phyloP scores from a whole-genome alignment of 2,329 filamentous ascomycete genomes.

The Domatiomyces catenatus region DNA sequence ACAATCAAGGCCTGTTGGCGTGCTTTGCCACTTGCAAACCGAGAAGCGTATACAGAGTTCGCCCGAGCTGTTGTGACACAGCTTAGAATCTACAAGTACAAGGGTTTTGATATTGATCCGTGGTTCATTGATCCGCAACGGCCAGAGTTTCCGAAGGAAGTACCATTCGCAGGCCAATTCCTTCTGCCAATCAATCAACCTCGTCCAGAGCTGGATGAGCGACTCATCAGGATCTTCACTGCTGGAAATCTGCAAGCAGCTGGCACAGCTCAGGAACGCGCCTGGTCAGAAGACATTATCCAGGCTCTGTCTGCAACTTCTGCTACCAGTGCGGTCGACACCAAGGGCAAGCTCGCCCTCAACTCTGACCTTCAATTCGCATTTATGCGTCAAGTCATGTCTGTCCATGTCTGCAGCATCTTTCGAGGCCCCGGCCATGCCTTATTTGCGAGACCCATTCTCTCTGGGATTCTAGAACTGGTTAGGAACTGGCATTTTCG shows the following conservation, averaged over 20 bases:
- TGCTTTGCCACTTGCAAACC: not conserved
- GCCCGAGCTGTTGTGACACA: constrained; percentile 7
- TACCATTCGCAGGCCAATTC: constrained; percentile 7
- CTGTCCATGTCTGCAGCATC: constrained; percentile 7
- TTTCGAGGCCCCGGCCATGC: not conserved
- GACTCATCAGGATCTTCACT: not conserved
- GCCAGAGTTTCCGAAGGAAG: constrained; percentile 1
- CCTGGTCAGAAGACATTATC: not conserved
- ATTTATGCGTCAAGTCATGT: constrained; percentile 11
- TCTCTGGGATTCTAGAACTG: not conserved
- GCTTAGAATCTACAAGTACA: constrained; percentile 6
- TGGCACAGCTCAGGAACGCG: not conserved
- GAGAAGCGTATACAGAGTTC: constrained; percentile 1
- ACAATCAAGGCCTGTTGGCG: constrained; percentile 7
- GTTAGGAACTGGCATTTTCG: not conserved
- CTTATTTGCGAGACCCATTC: constrained; percentile 2
- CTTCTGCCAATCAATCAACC: not conserved
- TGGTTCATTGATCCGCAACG: constrained; percentile 4
- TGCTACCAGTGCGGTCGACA: constrained; percentile 6
- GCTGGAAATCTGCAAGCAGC: not conserved
- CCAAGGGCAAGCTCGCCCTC: constrained; percentile 5
- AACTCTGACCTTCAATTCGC: constrained; percentile 6
- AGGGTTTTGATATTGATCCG: constrained; percentile 4
- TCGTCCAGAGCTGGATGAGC: not conserved
- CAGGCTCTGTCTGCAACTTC: constrained; percentile 2